These are phyloP conservation scores for Amesomyces nigricolor DNA, from an alignment of 2,329 filamentous ascomycete genomes.

Conservation along the genomic window DNA sequence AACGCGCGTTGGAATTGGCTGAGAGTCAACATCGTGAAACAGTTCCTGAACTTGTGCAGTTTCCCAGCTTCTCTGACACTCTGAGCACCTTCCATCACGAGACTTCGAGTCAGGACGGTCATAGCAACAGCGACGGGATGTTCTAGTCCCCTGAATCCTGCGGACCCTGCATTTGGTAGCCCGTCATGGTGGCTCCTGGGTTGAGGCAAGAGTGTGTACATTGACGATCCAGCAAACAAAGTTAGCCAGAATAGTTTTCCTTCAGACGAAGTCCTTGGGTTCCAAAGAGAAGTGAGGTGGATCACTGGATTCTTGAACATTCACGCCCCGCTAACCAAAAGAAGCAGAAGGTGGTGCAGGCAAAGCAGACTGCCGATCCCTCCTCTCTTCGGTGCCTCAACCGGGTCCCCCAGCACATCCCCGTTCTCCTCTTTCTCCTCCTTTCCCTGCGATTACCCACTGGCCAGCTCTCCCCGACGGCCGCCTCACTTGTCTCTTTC, in stretches of 20 bases:
- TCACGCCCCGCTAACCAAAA: conserved; percentile 13
- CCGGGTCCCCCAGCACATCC: conserved; percentile 14
- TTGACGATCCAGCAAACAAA: too few species aligned
- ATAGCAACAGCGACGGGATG: not conserved
- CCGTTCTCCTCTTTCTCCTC: conserved; percentile 13
- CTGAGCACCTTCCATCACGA: not conserved
- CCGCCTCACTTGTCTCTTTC: not conserved
- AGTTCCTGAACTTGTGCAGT: too few species aligned
- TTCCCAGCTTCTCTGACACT: too few species aligned
- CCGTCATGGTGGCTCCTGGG: not conserved
- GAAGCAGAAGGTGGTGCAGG: conserved; percentile 11
- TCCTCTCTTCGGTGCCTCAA: conserved; percentile 16
- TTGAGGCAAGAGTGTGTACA: too few species aligned
- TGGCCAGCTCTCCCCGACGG: not conserved
- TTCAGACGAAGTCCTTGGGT: too few species aligned
- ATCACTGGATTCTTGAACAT: not conserved
- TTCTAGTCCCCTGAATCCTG: not conserved
- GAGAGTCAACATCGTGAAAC: too few species aligned
- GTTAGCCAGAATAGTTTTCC: too few species aligned
- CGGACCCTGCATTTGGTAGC: not conserved
- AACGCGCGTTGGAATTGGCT: too few species aligned
- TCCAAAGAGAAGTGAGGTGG: too few species aligned
- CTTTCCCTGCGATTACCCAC: conserved; percentile 6
- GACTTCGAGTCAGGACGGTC: not conserved
- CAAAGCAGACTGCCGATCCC: conserved; percentile 20